Evolutionary conservation across 805 yeast genomes (phyloP).

Genomic region (Candida wancherniae): DNA sequence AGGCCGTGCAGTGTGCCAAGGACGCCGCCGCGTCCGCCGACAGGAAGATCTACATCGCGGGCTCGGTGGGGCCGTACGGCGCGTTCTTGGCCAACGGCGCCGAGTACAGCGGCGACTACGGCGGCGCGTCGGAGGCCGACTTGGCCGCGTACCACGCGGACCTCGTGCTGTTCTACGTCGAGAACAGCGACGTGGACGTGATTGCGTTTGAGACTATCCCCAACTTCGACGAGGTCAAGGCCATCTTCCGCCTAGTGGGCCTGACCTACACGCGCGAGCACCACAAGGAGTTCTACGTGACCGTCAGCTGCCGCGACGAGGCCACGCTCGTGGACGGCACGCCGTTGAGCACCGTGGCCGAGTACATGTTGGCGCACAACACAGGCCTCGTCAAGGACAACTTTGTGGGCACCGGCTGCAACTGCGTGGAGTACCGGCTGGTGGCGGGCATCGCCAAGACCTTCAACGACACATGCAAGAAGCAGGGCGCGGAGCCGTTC

Average conservation of each 20-base stretch:
- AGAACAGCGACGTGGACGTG: constrained; percentile 44
- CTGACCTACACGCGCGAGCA: constrained; percentile 16
- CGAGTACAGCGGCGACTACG: constrained; percentile 71
- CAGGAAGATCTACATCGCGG: constrained; percentile 38
- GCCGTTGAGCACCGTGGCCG: constrained; percentile 19
- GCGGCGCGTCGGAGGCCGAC: constrained; percentile 30
- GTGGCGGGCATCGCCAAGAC: constrained; percentile 38
- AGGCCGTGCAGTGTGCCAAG: constrained; percentile 13
- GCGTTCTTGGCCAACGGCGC: constrained; percentile 63
- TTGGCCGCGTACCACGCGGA: constrained; percentile 49
- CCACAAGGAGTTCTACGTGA: constrained; percentile 42
- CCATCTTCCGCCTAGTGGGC: constrained; percentile 39
- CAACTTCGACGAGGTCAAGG: constrained; percentile 49
- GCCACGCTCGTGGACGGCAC: constrained; percentile 30
- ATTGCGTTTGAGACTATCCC: constrained; percentile 75
- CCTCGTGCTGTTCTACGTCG: constrained; percentile 36
- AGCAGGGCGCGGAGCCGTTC: constrained; percentile 12
- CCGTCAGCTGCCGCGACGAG: constrained; percentile 28
- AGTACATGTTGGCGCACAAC: constrained; percentile 25
- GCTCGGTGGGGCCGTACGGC: constrained; percentile 76
- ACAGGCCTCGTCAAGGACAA: constrained; percentile 15
- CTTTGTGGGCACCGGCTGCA: constrained; percentile 57
- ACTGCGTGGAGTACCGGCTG: constrained; percentile 52
- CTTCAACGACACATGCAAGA: constrained; percentile 18
- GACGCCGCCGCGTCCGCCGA: constrained; percentile 8